Evolutionary conservation across 768 basidiomycete species (phyloP).

Genomic region (Galerina sulciceps): DNA sequence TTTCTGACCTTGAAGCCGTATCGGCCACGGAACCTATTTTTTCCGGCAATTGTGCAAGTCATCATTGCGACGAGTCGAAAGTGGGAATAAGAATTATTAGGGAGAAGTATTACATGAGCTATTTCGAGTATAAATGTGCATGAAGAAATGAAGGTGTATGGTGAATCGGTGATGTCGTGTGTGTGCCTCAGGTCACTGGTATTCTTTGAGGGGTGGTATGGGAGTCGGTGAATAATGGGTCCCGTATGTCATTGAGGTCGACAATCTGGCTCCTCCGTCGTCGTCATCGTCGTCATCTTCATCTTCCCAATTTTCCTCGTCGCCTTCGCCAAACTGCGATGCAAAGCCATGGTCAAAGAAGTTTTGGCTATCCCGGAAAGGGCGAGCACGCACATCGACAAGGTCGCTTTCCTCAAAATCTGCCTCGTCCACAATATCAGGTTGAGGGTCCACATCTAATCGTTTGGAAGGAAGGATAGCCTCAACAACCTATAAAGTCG

Average conservation of each 20-base stretch:
- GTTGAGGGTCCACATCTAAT: constrained; percentile 69
- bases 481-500: constrained; percentile 55
- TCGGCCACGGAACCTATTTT: not conserved
- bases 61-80: too few relatives aligned
- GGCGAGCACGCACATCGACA: constrained; percentile 82
- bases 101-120: constrained; percentile 6
- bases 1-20: not conserved
- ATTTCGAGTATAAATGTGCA: not conserved
- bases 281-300: constrained; percentile 67
- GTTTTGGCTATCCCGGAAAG: constrained; percentile 71
- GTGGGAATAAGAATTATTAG: not conserved
- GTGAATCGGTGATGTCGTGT: too few relatives aligned
- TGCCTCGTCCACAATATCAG: constrained; percentile 71
- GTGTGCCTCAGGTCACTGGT: too few relatives aligned
- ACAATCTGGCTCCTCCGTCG: constrained; percentile 58
- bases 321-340: constrained; percentile 72
- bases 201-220: not conserved
- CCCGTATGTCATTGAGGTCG: constrained; percentile 51
- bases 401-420: constrained; percentile 78
- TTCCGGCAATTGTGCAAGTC: too few relatives aligned
- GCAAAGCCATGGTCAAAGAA: constrained; percentile 81
- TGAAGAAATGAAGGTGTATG: not conserved
- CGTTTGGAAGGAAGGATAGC: constrained; percentile 79
- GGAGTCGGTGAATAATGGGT: not conserved
- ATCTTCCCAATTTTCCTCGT: constrained; percentile 74